A percentile compares a stretch with the other conserved stretches of the same genome.
Conservation (phyloP, 139 green algal genomes). For the Klebsormidium nitens region DNA sequence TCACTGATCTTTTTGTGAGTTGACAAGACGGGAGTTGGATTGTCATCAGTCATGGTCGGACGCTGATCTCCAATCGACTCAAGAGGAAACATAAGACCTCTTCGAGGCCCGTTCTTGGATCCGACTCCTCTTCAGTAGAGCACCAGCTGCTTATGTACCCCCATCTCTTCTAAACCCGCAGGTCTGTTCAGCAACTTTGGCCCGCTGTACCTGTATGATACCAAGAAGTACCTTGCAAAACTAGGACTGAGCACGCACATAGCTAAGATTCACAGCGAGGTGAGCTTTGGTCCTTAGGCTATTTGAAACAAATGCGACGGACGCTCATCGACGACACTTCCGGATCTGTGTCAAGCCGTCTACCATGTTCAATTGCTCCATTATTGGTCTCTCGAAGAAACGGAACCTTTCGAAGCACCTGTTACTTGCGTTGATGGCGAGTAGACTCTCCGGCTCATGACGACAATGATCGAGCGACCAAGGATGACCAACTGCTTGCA, state of each 20-base stretch:
- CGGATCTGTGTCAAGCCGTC: background rate
- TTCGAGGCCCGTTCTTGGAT: no score
- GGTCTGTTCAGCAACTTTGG: constrained; percentile 35
- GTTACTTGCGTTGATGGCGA: background rate
- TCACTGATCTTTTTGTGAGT: no score
- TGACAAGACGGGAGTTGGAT: no score
- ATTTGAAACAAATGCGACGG: no score
- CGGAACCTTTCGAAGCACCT: background rate
- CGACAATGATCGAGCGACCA: background rate
- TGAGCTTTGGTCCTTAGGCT: background rate
- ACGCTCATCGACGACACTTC: no score
- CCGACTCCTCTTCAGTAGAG: no score
- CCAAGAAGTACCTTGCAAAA: constrained; percentile 30
- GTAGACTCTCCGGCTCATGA: background rate
- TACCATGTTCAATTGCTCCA: constrained; percentile 2
- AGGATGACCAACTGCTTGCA: background rate
- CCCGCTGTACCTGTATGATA: constrained; percentile 24
- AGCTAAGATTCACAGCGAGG: constrained; percentile 25
- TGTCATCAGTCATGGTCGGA: no score
- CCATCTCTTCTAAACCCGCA: no score
- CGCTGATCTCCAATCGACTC: no score
- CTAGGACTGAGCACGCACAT: constrained; percentile 29
- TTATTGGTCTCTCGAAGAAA: background rate
- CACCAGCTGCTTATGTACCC: no score
- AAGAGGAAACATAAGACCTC: no score